Base-by-base conservation (phyloP, 352 stramenopile species). In the Thalassiosira livingstoniorum region DNA sequence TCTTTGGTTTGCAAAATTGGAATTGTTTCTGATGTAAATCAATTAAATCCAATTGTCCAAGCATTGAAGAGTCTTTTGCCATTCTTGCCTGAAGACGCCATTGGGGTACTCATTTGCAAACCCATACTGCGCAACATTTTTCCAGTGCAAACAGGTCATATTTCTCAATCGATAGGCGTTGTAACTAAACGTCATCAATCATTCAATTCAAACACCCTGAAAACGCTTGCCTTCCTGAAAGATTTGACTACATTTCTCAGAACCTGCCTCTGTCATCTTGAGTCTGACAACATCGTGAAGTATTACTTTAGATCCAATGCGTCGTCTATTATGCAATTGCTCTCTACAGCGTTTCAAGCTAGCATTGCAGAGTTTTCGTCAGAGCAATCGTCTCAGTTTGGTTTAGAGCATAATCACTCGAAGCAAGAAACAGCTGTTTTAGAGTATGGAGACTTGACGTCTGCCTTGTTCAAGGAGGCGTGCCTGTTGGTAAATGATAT, bases 71-170 rank as follows among this genome's bases (percentile, higher is more conserved):
- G 23, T 29, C 31, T 85, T 0, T 3, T 80, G 15, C 77, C 69
- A 76, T 73, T 72, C n/a, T 25, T 85, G 10, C 54, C 61, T 25
- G 35, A 57, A 55, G 77, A 85, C 51, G 31, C 63, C 11, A 31
- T 80, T 76, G 64, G 69, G 32, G 57, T 85, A 21, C 27, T 85
- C 2, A 73, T 85, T 42, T 73, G 60, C 25, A 85, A 80, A 35
- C 70, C 70, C n/a, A 60, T 85, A 25, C 34, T 85, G 61, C 64
- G 64, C 11, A 68, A 54, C 31, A 53, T 72, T 32, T 55, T 79
- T 45, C 71, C 71, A 67, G 37, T 35, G 29, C 53, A 67, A 0
- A 21, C 68, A 55, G 55, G 61, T 55, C 39, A 58, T 58, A 11
- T 58, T 23, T n/a, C 47, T 7, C 21, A 58, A 7, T 34, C n/a